These are phyloP conservation scores for Pyrus communis DNA, from an alignment of 306 rosid genomes.

Conservation along the genomic window DNA sequence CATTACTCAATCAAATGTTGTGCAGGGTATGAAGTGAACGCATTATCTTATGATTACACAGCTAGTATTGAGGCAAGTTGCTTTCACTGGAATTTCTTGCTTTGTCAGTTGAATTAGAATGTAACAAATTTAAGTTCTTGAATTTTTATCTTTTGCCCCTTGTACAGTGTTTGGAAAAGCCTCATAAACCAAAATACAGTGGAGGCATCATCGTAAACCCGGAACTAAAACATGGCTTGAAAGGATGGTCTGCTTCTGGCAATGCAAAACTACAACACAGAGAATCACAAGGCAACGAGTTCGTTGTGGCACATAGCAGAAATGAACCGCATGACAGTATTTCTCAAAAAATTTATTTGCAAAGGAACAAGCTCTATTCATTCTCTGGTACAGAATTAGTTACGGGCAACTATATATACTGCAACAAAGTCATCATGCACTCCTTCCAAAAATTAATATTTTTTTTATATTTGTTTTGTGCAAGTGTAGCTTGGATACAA, in stretches of 20 bases:
- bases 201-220: slow-evolving; percentile 68
- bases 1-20: neutral
- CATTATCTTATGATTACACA: slow-evolving; percentile 43
- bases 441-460: no score
- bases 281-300: slow-evolving; percentile 47
- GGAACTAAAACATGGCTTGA: slow-evolving; percentile 45
- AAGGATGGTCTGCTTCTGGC: slow-evolving; percentile 53
- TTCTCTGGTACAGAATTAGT: slow-evolving; percentile 42
- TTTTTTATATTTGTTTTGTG: neutral
- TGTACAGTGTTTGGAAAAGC: slow-evolving; percentile 44
- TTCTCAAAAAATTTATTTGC: slow-evolving; percentile 41
- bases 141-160: neutral
- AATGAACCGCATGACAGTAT: slow-evolving; percentile 30
- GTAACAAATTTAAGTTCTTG: no score
- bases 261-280: slow-evolving; percentile 32
- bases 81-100: neutral
- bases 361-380: slow-evolving; percentile 31
- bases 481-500: slow-evolving; percentile 43
- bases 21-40: slow-evolving; percentile 35
- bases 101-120: neutral
- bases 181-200: slow-evolving; percentile 45
- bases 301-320: slow-evolving; percentile 47
- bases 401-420: no score
- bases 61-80: slow-evolving; percentile 37
- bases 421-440: no score